Percentiles rank a stretch among this genome's conserved stretches.
phyloP scores from a whole-genome alignment of 2,329 filamentous ascomycete species.

The Ophiostoma perfectum region DNA sequence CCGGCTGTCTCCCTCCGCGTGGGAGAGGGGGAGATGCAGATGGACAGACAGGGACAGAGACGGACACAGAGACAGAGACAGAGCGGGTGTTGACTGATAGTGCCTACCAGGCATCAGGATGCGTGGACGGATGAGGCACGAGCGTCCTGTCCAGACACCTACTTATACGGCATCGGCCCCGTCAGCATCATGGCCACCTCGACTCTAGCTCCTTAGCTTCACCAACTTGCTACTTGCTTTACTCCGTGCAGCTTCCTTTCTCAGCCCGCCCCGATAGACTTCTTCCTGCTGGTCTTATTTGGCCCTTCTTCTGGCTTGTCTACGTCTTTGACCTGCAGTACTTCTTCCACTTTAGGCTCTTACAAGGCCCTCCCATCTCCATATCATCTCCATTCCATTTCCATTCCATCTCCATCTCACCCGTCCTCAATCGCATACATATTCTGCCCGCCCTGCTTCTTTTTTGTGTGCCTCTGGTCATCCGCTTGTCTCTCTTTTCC shows the following conservation, averaged over 20 bases:
- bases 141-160: neutral
- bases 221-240: neutral
- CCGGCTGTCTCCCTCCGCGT: neutral
- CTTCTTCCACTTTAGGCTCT: slow-evolving; percentile 9
- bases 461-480: neutral
- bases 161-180: slow-evolving; percentile 6
- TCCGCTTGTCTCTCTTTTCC: neutral
- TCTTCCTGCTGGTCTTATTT: neutral
- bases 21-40: neutral
- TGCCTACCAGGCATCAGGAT: neutral
- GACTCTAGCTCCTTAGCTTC: slow-evolving; percentile 12
- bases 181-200: neutral
- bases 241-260: neutral
- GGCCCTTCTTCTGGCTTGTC: slow-evolving; percentile 1
- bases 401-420: neutral
- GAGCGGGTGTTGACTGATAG: too few relatives aligned
- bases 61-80: too few relatives aligned
- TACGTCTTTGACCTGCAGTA: neutral
- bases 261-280: neutral
- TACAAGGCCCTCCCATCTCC: neutral
- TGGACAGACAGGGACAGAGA: too few relatives aligned
- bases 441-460: neutral
- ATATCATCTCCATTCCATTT: slow-evolving; percentile 10
- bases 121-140: neutral
- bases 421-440: neutral